Percentiles rank a stretch among this genome's conserved stretches.
Conservation (phyloP, 2,329 filamentous ascomycete genomes). For the Lachnellula willkommii region DNA sequence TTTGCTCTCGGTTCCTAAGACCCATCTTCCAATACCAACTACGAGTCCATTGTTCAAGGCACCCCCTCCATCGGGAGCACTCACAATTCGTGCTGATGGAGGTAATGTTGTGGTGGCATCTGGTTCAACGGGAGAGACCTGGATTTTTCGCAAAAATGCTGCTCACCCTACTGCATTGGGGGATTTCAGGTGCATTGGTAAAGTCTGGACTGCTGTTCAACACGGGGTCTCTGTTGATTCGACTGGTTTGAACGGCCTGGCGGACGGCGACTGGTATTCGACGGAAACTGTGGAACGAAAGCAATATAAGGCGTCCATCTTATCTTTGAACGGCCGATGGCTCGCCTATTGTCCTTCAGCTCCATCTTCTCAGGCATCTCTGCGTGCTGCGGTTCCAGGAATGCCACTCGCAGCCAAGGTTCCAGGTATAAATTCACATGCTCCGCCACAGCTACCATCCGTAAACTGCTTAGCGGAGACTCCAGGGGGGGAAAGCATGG, state of each 20-base stretch:
- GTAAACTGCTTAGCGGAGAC: constrained; percentile 65
- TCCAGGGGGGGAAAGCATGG: constrained; percentile 64
- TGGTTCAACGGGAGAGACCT: constrained; percentile 80
- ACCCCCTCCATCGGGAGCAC: constrained; percentile 64
- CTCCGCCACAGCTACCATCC: constrained; percentile 63
- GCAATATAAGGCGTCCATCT: constrained; percentile 55
- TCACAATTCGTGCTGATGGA: constrained; percentile 68
- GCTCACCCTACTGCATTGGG: constrained; percentile 34
- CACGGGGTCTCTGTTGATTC: constrained; percentile 43
- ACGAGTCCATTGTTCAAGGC: constrained; percentile 60
- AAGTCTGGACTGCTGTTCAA: constrained; percentile 86
- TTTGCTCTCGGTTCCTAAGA: constrained; percentile 64
- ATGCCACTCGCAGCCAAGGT: constrained; percentile 46
- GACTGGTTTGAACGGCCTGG: constrained; percentile 11
- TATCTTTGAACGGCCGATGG: constrained; percentile 68
- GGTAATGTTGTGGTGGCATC: constrained; percentile 71
- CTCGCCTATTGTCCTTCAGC: constrained; percentile 68
- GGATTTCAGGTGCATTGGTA: constrained; percentile 61
- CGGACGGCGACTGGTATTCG: constrained; percentile 33
- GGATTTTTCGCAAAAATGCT: constrained; percentile 58
- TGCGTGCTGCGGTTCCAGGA: constrained; percentile 61
- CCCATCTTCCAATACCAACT: constrained; percentile 53
- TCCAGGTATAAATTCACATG: constrained; percentile 53
- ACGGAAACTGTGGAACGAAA: constrained; percentile 35
- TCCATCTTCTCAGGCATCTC: constrained; percentile 64